Conservation (phyloP, 768 basidiomycete species). For the Boletus sensibilis region DNA sequence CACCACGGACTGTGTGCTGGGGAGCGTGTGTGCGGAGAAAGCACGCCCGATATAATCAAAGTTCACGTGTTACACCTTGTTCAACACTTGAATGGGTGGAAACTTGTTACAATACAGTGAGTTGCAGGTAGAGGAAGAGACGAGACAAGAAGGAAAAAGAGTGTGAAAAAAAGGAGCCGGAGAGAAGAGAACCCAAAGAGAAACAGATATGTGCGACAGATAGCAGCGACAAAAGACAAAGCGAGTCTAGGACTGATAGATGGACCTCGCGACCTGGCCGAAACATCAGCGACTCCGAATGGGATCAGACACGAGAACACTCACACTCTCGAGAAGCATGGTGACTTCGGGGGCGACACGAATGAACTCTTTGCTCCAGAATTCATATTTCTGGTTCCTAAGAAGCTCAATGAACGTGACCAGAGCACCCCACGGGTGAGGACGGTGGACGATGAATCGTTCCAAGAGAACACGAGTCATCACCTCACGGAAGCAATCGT, state of each 20-base stretch:
- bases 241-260: conserved; percentile 74
- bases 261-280: conserved; percentile 68
- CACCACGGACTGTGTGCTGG: conserved; percentile 14
- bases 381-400: conserved; percentile 85
- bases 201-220: conserved; percentile 77
- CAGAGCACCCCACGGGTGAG: conserved; percentile 95
- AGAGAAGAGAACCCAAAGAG: conserved; percentile 53
- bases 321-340: conserved; percentile 77
- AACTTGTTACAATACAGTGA: conserved; percentile 85
- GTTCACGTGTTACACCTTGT: conserved; percentile 51
- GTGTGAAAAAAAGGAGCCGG: not conserved
- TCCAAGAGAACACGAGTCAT: conserved; percentile 90
- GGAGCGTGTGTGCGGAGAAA: conserved; percentile 14
- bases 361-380: conserved; percentile 87
- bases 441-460: conserved; percentile 89
- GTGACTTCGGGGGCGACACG: conserved; percentile 85
- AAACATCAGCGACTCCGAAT: conserved; percentile 1
- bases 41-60: conserved; percentile 38
- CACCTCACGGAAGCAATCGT: conserved; percentile 76
- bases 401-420: conserved; percentile 93
- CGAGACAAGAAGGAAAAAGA: conserved; percentile 13
- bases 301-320: conserved; percentile 28
- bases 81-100: conserved; percentile 55
- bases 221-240: conserved; percentile 64
- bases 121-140: conserved; percentile 41